A percentile compares a stretch with the other conserved stretches of the same genome.
Conservation (phyloP, 306 rosid genomes). For the Trichosanthes truncata region DNA sequence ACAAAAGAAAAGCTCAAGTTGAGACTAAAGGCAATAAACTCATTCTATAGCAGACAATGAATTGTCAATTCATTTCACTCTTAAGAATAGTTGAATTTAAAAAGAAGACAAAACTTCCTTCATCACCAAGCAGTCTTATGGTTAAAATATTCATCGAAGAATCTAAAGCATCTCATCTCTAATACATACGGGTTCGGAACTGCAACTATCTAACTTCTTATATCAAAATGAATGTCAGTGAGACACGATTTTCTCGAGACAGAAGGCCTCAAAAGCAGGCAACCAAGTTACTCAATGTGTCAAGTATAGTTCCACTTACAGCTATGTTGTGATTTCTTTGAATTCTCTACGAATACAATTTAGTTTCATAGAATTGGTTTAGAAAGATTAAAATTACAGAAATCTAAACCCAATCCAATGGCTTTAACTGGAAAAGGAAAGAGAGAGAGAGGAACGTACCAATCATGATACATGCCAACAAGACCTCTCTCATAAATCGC, state of each 20-base stretch:
- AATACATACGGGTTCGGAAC: neutral
- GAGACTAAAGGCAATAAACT: slow-evolving; percentile 7
- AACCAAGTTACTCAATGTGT: neutral
- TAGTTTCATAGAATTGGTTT: neutral
- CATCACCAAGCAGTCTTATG: neutral
- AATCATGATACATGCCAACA: slow-evolving; percentile 90
- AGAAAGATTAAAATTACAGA: neutral
- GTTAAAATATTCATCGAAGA: neutral
- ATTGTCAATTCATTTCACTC: neutral
- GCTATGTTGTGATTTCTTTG: neutral
- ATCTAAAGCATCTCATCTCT: neutral
- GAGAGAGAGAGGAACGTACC: slow-evolving; percentile 37
- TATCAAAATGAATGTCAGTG: neutral
- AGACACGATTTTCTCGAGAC: neutral
- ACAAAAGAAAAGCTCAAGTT: slow-evolving; percentile 11
- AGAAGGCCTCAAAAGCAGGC: neutral
- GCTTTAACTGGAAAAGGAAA: neutral
- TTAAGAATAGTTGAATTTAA: neutral
- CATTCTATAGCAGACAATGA: too few relatives aligned
- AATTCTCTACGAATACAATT: neutral
- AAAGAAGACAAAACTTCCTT: neutral
- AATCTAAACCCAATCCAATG: slow-evolving; percentile 1
- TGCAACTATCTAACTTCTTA: neutral
- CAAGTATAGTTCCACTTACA: neutral
- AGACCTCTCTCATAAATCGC: slow-evolving; percentile 88